Percentiles rank a stretch among this genome's conserved stretches.
phyloP scores from a whole-genome alignment of 257 asterid genomes.

The Agastache rugosa region DNA sequence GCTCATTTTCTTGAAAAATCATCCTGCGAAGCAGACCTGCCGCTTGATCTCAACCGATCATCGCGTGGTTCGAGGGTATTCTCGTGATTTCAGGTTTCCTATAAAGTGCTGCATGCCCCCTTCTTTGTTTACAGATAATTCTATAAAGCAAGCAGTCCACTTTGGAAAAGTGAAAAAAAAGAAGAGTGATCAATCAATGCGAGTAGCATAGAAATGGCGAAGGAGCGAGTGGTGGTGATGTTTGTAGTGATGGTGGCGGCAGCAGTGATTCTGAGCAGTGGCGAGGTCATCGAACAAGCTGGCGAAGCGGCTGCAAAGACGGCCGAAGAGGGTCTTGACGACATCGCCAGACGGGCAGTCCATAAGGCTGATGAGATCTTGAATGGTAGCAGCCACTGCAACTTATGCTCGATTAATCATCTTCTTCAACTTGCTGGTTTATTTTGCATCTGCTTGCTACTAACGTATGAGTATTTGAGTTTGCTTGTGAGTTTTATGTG shows the following conservation, averaged over 20 bases:
- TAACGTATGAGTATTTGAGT: neutral
- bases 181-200: neutral
- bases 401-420: neutral
- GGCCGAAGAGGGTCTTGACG: constrained; percentile 3
- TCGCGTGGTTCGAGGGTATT: neutral
- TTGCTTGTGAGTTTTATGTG: neutral
- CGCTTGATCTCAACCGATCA: neutral
- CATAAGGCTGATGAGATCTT: constrained; percentile 19
- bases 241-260: neutral
- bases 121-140: neutral
- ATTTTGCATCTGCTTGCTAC: neutral
- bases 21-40: neutral
- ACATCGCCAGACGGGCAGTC: neutral
- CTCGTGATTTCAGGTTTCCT: neutral
- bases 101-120: neutral
- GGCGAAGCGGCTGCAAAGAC: constrained; percentile 21
- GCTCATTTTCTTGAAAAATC: neutral
- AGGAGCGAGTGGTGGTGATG: constrained; percentile 11
- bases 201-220: neutral
- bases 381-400: neutral
- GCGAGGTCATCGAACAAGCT: constrained; percentile 4
- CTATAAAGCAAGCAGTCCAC: neutral
- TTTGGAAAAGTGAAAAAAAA: neutral
- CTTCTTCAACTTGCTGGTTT: neutral
- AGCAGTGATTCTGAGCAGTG: neutral